Percentiles rank a stretch among this genome's conserved stretches.
These are phyloP conservation scores for Earliella scabrosa DNA, from an alignment of 1,284 basidiomycete genomes.

Conservation along the genomic window DNA sequence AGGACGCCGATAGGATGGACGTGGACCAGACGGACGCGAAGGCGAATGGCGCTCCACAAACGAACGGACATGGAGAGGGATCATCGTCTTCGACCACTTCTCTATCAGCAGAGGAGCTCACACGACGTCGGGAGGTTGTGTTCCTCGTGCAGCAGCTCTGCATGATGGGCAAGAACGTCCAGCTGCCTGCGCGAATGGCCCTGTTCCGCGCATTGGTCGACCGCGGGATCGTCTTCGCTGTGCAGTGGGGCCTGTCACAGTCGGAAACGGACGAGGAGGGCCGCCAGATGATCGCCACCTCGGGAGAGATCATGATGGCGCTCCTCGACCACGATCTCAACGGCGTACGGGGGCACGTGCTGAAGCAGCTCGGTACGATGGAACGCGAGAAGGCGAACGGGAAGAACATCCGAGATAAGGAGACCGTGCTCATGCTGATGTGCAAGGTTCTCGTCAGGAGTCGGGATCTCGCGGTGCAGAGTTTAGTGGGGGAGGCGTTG, in stretches of 20 bases:
- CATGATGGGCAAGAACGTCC: conserved; percentile 96
- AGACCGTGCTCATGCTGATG: conserved; percentile 78
- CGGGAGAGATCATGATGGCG: conserved; percentile 86
- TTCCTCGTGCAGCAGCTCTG: conserved; percentile 92
- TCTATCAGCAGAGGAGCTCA: conserved; percentile 53
- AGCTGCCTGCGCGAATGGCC: conserved; percentile 82
- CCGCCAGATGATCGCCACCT: conserved; percentile 75
- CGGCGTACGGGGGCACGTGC: conserved; percentile 83
- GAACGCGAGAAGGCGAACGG: conserved; percentile 59
- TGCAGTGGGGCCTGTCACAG: conserved; percentile 84
- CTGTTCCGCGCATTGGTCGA: conserved; percentile 93
- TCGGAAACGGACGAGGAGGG: conserved; percentile 38
- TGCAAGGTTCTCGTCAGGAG: conserved; percentile 81
- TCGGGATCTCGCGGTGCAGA: conserved; percentile 87
- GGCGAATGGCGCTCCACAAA: conserved; percentile 29
- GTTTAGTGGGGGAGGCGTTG: conserved; percentile 90
- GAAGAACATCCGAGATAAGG: conserved; percentile 61
- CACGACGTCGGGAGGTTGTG: conserved; percentile 71
- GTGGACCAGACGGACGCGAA: conserved; percentile 40
- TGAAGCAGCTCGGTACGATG: conserved; percentile 78
- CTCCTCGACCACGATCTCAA: conserved; percentile 92
- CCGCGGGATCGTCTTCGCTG: conserved; percentile 85
- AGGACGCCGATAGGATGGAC: conserved; percentile 37
- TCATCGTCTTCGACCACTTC: conserved; percentile 17
- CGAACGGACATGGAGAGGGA: conserved; percentile 26